Evolutionary conservation across 345 rosid species (phyloP), one percentile per base, ranked within the genome.

Genomic region (Salix koriyanagi): DNA sequence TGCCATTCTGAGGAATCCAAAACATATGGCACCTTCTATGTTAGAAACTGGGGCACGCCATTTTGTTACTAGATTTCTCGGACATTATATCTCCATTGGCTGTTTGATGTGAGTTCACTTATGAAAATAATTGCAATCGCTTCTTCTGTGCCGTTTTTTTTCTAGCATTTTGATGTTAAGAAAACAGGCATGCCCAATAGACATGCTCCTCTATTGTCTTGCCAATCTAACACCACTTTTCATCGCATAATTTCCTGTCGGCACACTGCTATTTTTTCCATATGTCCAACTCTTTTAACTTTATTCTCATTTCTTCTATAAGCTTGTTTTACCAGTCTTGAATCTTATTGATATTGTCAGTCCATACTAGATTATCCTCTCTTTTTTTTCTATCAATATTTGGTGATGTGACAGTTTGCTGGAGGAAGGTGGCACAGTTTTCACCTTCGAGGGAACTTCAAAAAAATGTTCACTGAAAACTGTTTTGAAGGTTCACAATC

Each of bases 341-440:
- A 52, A 48, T 36, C 6, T 39, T 7, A 13, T 65, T 12, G 50
- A 34, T 46, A 19, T 6, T 52, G n/a, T 6, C 58, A 19, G 58
- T 19, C 58, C 58, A 18, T 52, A 15, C 58, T 52, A 18, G 10
- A 52, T 52, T 52, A 18, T 52, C n/a, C 58, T 52, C 58, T 50
- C 56, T 52, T n/a, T 7, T 7, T 71, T 32, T 72, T 50, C n/a
- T 11, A 65, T 72, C 5, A 46, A 18, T 64, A 65, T 52, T 52
- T 52, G 58, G 23, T 52, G 58, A 21, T 69, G 4, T 71, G 46
- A 18, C 75, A 93, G 98, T 41, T 67, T 90, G 73, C 65, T 89
- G 78, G 97, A 90, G 86, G 94, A 88, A 82, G 97, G 95, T 65
- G 97, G 97, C 73, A 87, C 91, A 18, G 84, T 83, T 78, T 90